These are phyloP conservation scores for Brassica juncea DNA, from an alignment of 345 rosid genomes.

Conservation along the genomic window DNA sequence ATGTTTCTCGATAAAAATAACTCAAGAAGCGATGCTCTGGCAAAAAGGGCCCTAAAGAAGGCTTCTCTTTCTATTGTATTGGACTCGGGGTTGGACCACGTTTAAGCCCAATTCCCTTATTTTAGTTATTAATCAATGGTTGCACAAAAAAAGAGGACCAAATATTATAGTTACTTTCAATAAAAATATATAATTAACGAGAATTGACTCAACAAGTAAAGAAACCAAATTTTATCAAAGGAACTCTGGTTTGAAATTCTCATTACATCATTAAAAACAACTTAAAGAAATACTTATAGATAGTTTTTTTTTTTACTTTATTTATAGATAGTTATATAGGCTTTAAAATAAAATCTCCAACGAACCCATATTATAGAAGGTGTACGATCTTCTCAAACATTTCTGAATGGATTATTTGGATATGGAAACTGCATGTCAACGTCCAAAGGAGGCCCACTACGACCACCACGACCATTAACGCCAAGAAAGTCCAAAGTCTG, in stretches of 20 bases:
- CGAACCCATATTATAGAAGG: neutral
- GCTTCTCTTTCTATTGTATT: no score
- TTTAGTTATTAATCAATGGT: no score
- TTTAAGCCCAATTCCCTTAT: no score
- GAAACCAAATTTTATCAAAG: neutral
- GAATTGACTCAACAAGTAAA: slow-evolving; percentile 1
- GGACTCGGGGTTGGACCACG: no score
- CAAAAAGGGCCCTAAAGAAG: slow-evolving; percentile 9
- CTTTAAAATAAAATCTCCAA: slow-evolving; percentile 15
- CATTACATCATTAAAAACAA: no score
- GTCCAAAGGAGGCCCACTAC: neutral
- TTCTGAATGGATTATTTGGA: neutral
- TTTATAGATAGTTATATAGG: slow-evolving; percentile 3
- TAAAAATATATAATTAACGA: neutral
- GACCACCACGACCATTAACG: neutral
- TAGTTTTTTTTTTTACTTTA: no score
- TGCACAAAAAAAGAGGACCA: neutral
- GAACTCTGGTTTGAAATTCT: no score
- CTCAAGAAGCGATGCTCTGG: no score
- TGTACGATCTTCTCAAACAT: neutral
- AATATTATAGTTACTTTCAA: neutral
- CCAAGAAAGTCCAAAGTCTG: neutral
- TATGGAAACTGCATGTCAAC: slow-evolving; percentile 8
- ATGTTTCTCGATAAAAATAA: no score
- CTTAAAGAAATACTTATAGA: neutral